Evolutionary conservation across 106 monocot genomes (phyloP), one percentile per base, ranked within the genome.

Genomic region (Acorus gramineus): DNA sequence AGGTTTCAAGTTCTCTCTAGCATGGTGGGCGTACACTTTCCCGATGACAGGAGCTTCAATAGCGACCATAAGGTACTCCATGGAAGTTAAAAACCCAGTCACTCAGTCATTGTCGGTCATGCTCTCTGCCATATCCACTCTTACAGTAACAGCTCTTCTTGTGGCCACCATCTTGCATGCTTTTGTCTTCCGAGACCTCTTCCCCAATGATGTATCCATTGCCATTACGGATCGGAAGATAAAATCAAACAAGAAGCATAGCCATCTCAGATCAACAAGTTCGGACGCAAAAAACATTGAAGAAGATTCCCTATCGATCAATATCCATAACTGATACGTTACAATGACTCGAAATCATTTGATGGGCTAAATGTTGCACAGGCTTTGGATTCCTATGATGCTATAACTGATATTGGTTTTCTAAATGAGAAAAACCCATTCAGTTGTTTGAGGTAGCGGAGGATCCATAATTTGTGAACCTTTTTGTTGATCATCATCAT

Each of bases 11-110:
- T 85, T 82, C 69, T 86, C 86, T 2, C 54, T 86, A 6, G 73
- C 82, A 12, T 82, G 86, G 86, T 86, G 86, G 86, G 86, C 86
- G 9, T 86, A 86, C 55, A 82, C 82, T 5, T 79, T 86, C 47
- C 82, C 86, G 8, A 86, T 74, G 82, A 74, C 86, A 0, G 73
- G 82, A 2, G 82, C 82, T 13, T 49, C 86, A 7, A 77, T 86
- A 11, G 82, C 77, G 3, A 77, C 77, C 3, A 71, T 77, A 13
- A 53, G 60, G 7, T 77, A 77, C 53, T 13, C 77, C 4, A 62
- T 11, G 7, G 66, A 71, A 56, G 71, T 72, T 3, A 67, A 47
- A 14, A 72, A 71, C 42, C 42, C 50, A 4, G 53, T 77, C 3
- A 72, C 72, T 7, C 71, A 72, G 42, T 5, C 66, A 2, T 55